These are phyloP conservation scores for Debaryomyces udenii DNA, from an alignment of 1,139 yeast species.

Conservation along the genomic window DNA sequence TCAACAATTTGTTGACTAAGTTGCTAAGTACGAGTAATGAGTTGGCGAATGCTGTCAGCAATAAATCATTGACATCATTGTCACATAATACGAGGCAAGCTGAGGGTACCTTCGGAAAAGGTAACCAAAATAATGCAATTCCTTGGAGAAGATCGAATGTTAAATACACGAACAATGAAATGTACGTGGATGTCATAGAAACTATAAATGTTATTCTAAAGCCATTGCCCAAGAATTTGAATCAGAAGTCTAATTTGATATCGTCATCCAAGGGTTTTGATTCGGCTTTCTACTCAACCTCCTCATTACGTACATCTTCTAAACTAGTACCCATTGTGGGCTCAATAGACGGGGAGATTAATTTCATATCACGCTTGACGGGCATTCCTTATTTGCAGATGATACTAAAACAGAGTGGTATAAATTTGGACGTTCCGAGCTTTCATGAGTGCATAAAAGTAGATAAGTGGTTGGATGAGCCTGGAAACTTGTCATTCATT, in stretches of 20 bases:
- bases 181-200: constrained; percentile 78
- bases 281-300: constrained; percentile 42
- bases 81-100: constrained; percentile 11
- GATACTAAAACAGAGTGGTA: constrained; percentile 47
- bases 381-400: constrained; percentile 77
- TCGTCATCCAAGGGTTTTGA: constrained; percentile 27
- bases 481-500: constrained; percentile 60
- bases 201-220: constrained; percentile 49
- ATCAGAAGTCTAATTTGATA: constrained; percentile 12
- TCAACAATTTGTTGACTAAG: constrained; percentile 43
- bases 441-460: constrained; percentile 63
- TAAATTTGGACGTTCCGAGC: constrained; percentile 50
- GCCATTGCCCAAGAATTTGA: constrained; percentile 21
- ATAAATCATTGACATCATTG: constrained; percentile 16
- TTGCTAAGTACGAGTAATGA: constrained; percentile 39
- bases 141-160: constrained; percentile 80
- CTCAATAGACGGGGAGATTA: constrained; percentile 64
- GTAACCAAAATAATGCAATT: constrained; percentile 24
- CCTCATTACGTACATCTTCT: constrained; percentile 18
- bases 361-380: constrained; percentile 66
- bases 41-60: constrained; percentile 30
- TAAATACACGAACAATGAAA: constrained; percentile 72
- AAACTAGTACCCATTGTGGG: constrained; percentile 53
- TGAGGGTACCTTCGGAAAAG: constrained; percentile 8
- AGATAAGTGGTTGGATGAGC: constrained; percentile 42